phyloP scores from a whole-genome alignment of 139 green algal genomes.

The Deuterostichococcus epilithicus region DNA sequence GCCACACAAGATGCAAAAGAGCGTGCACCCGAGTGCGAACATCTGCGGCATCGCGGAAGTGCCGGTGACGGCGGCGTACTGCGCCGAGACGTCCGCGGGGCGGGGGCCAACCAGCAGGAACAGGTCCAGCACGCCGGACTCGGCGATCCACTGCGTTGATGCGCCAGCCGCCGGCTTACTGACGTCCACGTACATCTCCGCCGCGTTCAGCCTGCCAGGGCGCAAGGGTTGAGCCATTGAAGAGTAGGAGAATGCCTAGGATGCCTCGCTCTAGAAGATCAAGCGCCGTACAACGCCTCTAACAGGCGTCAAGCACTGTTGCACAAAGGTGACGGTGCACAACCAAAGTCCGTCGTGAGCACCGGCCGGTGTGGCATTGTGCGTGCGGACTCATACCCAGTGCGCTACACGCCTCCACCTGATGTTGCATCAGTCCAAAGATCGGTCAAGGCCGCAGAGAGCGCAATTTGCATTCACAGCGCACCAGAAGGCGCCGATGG shows the following conservation, averaged over 20 bases:
- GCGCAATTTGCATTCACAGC: not conserved
- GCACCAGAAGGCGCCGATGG: slow-evolving; percentile 86
- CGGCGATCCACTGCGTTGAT: slow-evolving; percentile 87
- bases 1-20: too few relatives aligned
- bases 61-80: slow-evolving; percentile 84
- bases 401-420: too few relatives aligned
- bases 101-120: slow-evolving; percentile 83
- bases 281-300: too few relatives aligned
- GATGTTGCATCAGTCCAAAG: too few relatives aligned
- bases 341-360: too few relatives aligned
- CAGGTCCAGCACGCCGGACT: slow-evolving; percentile 92
- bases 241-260: not conserved
- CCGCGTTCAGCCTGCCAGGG: slow-evolving; percentile 79
- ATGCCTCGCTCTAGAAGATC: too few relatives aligned
- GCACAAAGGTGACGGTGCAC: too few relatives aligned
- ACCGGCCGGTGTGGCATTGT: too few relatives aligned
- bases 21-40: slow-evolving; percentile 72
- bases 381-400: too few relatives aligned
- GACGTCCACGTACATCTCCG: slow-evolving; percentile 98
- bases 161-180: slow-evolving; percentile 32
- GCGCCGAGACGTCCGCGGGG: slow-evolving; percentile 49
- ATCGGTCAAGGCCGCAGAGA: too few relatives aligned
- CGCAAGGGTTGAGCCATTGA: not conserved
- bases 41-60: slow-evolving; percentile 89
- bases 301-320: too few relatives aligned